Conservation (phyloP, 179 eudicot genomes). For the Beta macrorhiza region DNA sequence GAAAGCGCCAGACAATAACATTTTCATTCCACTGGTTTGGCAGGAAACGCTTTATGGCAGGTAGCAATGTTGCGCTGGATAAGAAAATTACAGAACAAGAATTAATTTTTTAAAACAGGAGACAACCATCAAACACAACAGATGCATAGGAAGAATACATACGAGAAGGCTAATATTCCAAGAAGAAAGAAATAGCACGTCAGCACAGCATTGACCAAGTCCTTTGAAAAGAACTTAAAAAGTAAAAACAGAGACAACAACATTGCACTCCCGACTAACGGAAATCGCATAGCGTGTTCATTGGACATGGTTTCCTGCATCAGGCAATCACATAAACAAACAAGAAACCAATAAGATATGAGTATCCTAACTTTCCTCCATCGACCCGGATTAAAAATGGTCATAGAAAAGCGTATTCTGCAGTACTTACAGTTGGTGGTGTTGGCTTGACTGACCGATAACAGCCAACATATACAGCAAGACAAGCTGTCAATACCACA, state of each 20-base stretch:
- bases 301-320: constrained; percentile 97
- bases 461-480: constrained; percentile 89
- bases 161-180: constrained; percentile 90
- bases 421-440: constrained; percentile 84
- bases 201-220: constrained; percentile 89
- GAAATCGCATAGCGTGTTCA: constrained; percentile 97
- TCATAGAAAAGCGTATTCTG: neutral
- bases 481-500: constrained; percentile 92
- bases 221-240: constrained; percentile 87
- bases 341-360: constrained; percentile 1
- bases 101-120: neutral
- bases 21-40: constrained; percentile 81
- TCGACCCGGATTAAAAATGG: neutral
- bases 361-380: neutral
- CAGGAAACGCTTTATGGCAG: constrained; percentile 73
- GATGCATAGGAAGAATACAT: constrained; percentile 40
- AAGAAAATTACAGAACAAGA: constrained; percentile 10
- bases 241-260: constrained; percentile 83
- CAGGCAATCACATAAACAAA: constrained; percentile 17
- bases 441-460: constrained; percentile 92
- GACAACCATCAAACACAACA: neutral
- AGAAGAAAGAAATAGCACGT: constrained; percentile 89
- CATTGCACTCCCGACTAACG: constrained; percentile 97
- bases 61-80: constrained; percentile 79
- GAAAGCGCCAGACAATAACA: constrained; percentile 75